Percentiles rank a stretch among this genome's conserved stretches.
Conservation (phyloP, 2,329 filamentous ascomycete genomes). For the Didymellaceae sp. region DNA sequence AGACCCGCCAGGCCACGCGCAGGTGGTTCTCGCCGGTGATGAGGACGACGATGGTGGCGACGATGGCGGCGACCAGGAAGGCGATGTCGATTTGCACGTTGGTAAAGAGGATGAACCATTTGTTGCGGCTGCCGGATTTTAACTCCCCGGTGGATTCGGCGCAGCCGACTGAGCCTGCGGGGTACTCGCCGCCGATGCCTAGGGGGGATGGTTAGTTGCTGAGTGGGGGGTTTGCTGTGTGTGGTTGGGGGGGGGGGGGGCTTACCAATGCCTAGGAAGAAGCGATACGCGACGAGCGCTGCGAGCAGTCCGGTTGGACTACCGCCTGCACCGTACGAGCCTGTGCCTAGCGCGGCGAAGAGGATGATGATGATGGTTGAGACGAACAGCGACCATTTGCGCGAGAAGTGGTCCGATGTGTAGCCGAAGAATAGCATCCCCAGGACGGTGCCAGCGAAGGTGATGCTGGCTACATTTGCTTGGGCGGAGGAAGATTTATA, state of each 20-base stretch:
- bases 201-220: too few species aligned
- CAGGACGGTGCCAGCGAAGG: slow-evolving; percentile 84
- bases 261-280: slow-evolving; percentile 68
- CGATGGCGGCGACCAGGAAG: slow-evolving; percentile 80
- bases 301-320: slow-evolving; percentile 75
- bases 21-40: slow-evolving; percentile 65
- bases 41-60: slow-evolving; percentile 71
- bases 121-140: slow-evolving; percentile 79
- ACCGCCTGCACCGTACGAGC: slow-evolving; percentile 76
- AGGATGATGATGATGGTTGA: slow-evolving; percentile 85
- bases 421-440: slow-evolving; percentile 84
- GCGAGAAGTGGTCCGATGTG: slow-evolving; percentile 81
- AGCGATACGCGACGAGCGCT: slow-evolving; percentile 80
- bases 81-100: slow-evolving; percentile 87
- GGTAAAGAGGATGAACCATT: slow-evolving; percentile 83
- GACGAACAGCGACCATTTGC: slow-evolving; percentile 79
- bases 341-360: slow-evolving; percentile 81
- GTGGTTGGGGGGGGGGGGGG: background rate
- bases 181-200: slow-evolving; percentile 82
- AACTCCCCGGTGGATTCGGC: slow-evolving; percentile 86
- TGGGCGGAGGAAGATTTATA: slow-evolving; percentile 74
- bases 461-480: slow-evolving; percentile 79
- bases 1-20: slow-evolving; percentile 80
- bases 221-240: background rate
- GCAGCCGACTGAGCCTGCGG: slow-evolving; percentile 81